A percentile compares a stretch with the other conserved stretches of the same genome.
Evolutionary conservation across 2,329 filamentous ascomycete species (phyloP).

Genomic region (Pseudogymnoascus sp.): DNA sequence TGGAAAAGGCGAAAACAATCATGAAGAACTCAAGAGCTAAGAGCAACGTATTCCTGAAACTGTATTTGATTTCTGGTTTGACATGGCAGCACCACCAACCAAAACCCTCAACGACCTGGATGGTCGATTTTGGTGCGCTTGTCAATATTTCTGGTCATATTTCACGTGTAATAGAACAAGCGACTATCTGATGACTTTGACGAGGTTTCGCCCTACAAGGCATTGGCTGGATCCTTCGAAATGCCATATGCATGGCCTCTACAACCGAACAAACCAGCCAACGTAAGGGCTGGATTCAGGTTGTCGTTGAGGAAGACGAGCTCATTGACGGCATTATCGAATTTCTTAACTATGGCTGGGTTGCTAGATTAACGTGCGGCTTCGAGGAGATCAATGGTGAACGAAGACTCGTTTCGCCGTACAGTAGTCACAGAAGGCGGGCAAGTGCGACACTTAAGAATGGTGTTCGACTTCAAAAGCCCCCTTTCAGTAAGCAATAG

Average conservation of each 20-base stretch:
- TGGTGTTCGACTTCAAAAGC: background rate
- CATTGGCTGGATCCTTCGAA: slow-evolving; percentile 46
- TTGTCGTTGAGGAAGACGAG: background rate
- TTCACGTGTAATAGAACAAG: slow-evolving; percentile 32
- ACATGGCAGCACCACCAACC: background rate
- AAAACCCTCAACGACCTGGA: background rate
- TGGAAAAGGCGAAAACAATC: background rate
- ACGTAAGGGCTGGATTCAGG: background rate
- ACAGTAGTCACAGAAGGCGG: background rate
- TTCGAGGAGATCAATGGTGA: background rate
- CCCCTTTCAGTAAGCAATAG: background rate
- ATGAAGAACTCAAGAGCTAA: background rate
- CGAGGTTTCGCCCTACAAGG: slow-evolving; percentile 46
- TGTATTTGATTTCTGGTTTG: background rate
- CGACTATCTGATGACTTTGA: slow-evolving; percentile 46
- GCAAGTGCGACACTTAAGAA: background rate
- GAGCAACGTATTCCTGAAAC: background rate
- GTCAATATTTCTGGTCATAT: background rate
- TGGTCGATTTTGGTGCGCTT: background rate
- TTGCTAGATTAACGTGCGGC: background rate
- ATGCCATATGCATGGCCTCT: slow-evolving; percentile 47
- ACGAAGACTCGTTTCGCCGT: background rate
- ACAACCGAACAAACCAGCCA: slow-evolving; percentile 37
- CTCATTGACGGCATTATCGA: background rate
- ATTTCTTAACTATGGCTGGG: background rate